Percentiles rank a stretch among this genome's conserved stretches.
Evolutionary conservation across 163 green algal species (phyloP).

Genomic region (Coccomyxa subellipsoidea): DNA sequence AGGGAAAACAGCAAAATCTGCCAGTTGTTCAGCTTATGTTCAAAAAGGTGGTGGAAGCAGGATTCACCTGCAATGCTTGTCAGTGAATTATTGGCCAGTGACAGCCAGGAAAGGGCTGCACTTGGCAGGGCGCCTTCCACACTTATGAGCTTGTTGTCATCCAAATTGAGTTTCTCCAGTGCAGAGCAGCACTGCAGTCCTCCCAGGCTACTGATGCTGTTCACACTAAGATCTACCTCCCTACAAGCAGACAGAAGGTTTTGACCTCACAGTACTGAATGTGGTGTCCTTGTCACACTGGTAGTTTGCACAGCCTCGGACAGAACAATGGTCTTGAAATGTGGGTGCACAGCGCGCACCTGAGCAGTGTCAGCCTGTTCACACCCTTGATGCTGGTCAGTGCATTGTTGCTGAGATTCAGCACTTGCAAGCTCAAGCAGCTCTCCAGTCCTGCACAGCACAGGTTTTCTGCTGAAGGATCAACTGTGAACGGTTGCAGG

Average conservation of each 20-base stretch:
- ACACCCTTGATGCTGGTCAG: not conserved
- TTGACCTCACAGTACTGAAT: not conserved
- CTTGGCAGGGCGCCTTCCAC: not conserved
- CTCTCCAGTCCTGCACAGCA: not conserved
- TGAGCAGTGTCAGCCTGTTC: not conserved
- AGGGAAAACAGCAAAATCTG: too few species aligned
- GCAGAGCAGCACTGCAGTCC: not conserved
- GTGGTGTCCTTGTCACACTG: not conserved
- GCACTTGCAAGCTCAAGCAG: not conserved
- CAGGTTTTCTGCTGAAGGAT: too few species aligned
- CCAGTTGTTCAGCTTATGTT: not conserved
- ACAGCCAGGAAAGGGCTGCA: not conserved
- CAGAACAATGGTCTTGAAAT: not conserved
- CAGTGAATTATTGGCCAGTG: not conserved
- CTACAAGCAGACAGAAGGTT: not conserved
- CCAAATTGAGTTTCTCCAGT: not conserved
- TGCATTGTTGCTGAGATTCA: not conserved
- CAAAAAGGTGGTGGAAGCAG: not conserved
- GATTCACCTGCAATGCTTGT: not conserved
- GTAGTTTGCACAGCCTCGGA: not conserved
- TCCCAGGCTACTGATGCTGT: not conserved
- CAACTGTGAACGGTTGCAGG: too few species aligned
- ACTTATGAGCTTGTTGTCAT: not conserved
- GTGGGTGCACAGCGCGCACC: not conserved
- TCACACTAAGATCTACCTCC: not conserved